Percentiles rank a stretch among this genome's conserved stretches.
Evolutionary conservation across 345 rosid species (phyloP).

Genomic region (Alliaria petiolata): DNA sequence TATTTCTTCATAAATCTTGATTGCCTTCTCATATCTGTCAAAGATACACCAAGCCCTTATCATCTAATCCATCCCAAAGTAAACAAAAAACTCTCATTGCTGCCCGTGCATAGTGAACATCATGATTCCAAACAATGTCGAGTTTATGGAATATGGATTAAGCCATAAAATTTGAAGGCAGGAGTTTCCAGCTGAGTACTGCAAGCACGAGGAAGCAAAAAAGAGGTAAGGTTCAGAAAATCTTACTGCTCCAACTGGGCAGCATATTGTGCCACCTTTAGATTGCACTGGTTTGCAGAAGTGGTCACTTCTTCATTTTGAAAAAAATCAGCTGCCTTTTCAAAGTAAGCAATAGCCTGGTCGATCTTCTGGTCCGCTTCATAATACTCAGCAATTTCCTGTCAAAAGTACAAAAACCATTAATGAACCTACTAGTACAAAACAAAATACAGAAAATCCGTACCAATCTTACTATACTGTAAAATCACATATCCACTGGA

Average conservation of each 20-base stretch:
- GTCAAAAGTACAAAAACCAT: slow-evolving; percentile 22
- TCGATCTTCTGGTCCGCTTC: slow-evolving; percentile 63
- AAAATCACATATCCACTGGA: too few species aligned
- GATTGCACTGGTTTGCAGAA: slow-evolving; percentile 98
- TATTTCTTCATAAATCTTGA: slow-evolving; percentile 88
- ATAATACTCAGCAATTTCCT: slow-evolving; percentile 84
- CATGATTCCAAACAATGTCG: neutral
- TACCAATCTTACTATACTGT: too few species aligned
- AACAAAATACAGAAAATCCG: too few species aligned
- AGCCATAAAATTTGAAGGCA: neutral
- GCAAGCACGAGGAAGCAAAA: neutral
- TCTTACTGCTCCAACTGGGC: slow-evolving; percentile 87
- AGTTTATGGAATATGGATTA: neutral
- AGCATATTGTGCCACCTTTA: slow-evolving; percentile 93
- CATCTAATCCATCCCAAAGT: neutral
- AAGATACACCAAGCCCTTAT: slow-evolving; percentile 24
- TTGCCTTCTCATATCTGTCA: slow-evolving; percentile 79
- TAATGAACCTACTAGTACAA: neutral
- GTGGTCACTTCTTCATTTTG: slow-evolving; percentile 83
- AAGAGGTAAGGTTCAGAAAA: slow-evolving; percentile 13
- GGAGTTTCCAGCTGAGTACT: neutral
- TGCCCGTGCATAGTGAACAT: too few species aligned
- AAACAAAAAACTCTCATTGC: slow-evolving; percentile 3
- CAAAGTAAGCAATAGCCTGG: slow-evolving; percentile 62
- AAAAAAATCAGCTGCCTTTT: slow-evolving; percentile 77